Conservation (phyloP, 345 rosid species). For the Abelmoschus esculentus region DNA sequence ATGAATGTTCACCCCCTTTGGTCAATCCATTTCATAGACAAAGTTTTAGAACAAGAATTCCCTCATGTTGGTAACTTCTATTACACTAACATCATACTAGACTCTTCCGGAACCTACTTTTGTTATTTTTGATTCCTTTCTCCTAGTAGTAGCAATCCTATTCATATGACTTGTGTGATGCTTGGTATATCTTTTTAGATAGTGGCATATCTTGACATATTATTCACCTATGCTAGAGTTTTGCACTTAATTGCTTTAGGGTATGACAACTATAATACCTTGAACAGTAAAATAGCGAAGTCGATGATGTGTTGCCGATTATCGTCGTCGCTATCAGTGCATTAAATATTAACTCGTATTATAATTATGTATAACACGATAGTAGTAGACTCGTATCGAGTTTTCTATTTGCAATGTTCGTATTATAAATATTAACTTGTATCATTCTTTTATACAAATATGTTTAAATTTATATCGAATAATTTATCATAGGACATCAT, state of each 20-base stretch:
- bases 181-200: background rate
- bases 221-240: background rate
- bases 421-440: too few species aligned
- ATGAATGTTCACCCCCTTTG: conserved; percentile 4
- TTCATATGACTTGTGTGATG: background rate
- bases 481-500: too few species aligned
- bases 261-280: background rate
- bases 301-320: too few species aligned
- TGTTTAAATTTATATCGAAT: too few species aligned
- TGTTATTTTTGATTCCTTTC: background rate
- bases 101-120: background rate
- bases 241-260: background rate
- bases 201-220: background rate
- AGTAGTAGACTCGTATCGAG: too few species aligned
- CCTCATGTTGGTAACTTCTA: background rate
- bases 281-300: too few species aligned
- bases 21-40: background rate
- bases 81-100: background rate
- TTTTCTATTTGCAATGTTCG: too few species aligned
- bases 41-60: background rate
- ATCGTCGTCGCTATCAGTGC: too few species aligned
- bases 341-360: too few species aligned
- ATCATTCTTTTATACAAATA: too few species aligned
- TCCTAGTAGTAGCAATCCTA: background rate
- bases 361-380: too few species aligned